Base-by-base conservation (phyloP, 129 eudicot genomes). In the Apium graveolens region DNA sequence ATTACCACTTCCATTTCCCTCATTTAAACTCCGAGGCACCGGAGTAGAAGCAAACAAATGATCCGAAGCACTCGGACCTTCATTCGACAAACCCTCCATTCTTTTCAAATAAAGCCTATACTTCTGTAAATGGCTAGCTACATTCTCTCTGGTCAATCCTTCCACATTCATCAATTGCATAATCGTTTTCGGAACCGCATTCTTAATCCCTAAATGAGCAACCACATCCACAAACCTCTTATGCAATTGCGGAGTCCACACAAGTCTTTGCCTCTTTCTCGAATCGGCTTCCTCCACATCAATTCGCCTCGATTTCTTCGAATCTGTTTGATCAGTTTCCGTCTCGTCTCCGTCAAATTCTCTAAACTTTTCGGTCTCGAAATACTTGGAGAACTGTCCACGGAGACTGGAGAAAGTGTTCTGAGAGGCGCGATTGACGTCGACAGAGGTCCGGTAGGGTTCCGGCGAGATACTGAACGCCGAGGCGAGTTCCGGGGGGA, bases 161-260 rank as follows among this genome's bases (percentile, higher is more conserved):
- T 95, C 97, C 26, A 95, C 98, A 71, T 95, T 95, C 98, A 95
- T 95, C 85, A 92, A 17, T 78, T 93, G 91, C 98, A 93, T 93
- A 74, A 93, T 93, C 3, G 98, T 86, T 73, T 93, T 93, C 4
- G 98, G 98, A 14, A 95, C 98, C 11, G 98, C 97, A 77, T 85
- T 88, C 60, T 90, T 91, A 37, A 95, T 86, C 53, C 97, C 98
- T 26, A 95, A 83, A 73, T 90, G 94, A 41, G 81, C 91, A 49
- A 95, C 98, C 20, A 90, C 97, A 7, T 91, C 97, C 13, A 95
- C 91, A 49, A 95, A 95, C 21, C 98, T 84, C 78, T 92, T 95
- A 73, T 95, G 98, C 82, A 95, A 73, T 74, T 95, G 96, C 76
- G 98, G 94, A 20, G 97, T 95, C 98, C 98, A 95, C 34, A 92